These are phyloP conservation scores for Nitzschia sp. DNA, from an alignment of 108 stramenopile genomes.

Conservation along the genomic window DNA sequence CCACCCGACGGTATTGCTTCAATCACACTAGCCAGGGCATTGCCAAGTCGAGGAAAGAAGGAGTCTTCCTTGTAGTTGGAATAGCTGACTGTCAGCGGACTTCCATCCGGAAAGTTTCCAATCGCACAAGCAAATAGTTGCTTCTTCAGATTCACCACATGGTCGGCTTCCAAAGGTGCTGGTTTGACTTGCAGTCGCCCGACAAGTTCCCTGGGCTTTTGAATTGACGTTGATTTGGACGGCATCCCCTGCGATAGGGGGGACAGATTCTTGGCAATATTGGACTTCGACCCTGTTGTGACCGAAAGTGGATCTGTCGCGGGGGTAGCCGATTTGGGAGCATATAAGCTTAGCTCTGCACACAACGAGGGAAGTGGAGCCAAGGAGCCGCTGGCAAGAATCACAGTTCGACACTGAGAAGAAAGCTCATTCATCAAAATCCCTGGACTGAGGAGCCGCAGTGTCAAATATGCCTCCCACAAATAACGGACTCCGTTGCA, in stretches of 20 bases:
- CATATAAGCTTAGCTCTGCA: conserved; percentile 63
- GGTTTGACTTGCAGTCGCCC: conserved; percentile 59
- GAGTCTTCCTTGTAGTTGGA: conserved; percentile 47
- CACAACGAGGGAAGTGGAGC: conserved; percentile 73
- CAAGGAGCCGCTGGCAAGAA: conserved; percentile 75
- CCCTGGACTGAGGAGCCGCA: conserved; percentile 67
- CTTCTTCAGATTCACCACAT: conserved; percentile 67
- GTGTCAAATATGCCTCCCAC: conserved; percentile 64
- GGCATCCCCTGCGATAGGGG: not conserved
- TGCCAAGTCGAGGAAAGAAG: conserved; percentile 67
- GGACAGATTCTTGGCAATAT: not conserved
- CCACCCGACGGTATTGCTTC: conserved; percentile 68
- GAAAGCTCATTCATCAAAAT: conserved; percentile 52
- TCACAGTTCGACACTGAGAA: conserved; percentile 51
- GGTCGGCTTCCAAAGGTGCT: conserved; percentile 75
- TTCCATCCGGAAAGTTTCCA: conserved; percentile 72
- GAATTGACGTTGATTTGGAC: not conserved
- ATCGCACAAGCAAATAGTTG: conserved; percentile 69
- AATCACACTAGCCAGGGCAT: conserved; percentile 60
- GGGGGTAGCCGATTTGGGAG: not conserved
- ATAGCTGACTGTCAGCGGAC: conserved; percentile 53
- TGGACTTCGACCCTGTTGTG: not conserved
- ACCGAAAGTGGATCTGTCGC: not conserved
- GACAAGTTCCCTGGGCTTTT: conserved; percentile 6
- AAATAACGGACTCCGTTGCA: conserved; percentile 62